These are phyloP conservation scores for Rhodotorula paludigena DNA, from an alignment of 768 basidiomycete genomes.

Conservation along the genomic window DNA sequence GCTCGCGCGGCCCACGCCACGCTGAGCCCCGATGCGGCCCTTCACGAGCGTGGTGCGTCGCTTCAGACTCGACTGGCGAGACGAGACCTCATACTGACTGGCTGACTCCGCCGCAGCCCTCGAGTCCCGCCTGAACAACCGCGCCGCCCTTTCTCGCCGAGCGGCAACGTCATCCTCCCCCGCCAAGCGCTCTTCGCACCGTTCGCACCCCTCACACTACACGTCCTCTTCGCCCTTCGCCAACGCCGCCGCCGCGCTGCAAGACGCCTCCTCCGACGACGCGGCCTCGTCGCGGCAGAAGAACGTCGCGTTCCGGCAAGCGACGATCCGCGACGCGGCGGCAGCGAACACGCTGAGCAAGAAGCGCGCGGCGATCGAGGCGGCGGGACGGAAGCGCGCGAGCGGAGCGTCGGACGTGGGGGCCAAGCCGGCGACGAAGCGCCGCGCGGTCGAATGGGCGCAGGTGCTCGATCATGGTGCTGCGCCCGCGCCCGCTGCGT, in stretches of 20 bases:
- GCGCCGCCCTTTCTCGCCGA: background rate
- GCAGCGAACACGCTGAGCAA: background rate
- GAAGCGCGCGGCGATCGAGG: background rate
- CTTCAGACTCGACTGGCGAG: no score
- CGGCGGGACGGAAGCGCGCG: background rate
- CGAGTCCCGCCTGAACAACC: background rate
- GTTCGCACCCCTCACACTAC: slow-evolving; percentile 7
- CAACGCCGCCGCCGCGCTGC: background rate
- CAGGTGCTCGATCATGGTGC: no score
- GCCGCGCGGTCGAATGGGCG: background rate
- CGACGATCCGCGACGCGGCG: background rate
- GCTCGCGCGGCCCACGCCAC: background rate
- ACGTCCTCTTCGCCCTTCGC: background rate
- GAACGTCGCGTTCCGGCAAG: background rate
- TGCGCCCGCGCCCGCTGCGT: no score
- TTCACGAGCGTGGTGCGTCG: background rate
- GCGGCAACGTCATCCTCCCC: background rate
- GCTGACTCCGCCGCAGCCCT: no score
- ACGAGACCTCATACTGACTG: background rate
- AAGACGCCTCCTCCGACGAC: background rate
- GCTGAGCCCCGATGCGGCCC: no score
- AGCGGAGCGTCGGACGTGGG: background rate
- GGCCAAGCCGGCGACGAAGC: no score
- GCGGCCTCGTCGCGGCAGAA: background rate
- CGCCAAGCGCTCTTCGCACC: background rate